These are phyloP conservation scores for Intubia oerlemansii DNA, from an alignment of 2,329 filamentous ascomycete genomes.

Conservation along the genomic window DNA sequence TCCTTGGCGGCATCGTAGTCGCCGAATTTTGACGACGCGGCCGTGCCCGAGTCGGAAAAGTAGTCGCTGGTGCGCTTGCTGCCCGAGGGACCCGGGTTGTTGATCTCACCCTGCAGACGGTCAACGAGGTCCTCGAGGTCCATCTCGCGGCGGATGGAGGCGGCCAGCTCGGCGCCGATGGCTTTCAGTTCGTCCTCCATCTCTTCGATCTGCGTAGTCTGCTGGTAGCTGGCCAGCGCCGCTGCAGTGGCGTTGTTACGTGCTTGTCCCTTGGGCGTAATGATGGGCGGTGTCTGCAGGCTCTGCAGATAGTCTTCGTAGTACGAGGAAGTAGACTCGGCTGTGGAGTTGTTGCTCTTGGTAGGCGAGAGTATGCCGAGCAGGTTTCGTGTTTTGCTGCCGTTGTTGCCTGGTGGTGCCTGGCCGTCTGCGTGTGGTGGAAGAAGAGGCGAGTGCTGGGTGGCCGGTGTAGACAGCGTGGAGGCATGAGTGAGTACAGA, in stretches of 20 bases:
- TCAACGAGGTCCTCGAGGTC: slow-evolving; percentile 91
- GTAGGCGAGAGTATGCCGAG: slow-evolving; percentile 2
- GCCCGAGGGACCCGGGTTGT: slow-evolving; percentile 31
- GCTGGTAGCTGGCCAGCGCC: slow-evolving; percentile 18
- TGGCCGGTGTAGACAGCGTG: slow-evolving; percentile 14
- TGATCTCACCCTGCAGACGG: slow-evolving; percentile 57
- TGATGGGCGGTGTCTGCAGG: slow-evolving; percentile 23
- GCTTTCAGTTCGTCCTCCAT: slow-evolving; percentile 88
- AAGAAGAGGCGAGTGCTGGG: slow-evolving; percentile 14
- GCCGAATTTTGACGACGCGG: slow-evolving; percentile 51
- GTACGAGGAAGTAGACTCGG: slow-evolving; percentile 25
- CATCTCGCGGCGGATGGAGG: slow-evolving; percentile 87
- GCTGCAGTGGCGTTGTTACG: slow-evolving; percentile 11
- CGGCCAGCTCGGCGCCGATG: slow-evolving; percentile 79
- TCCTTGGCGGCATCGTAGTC: slow-evolving; percentile 40
- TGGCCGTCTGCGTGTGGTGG: slow-evolving; percentile 5
- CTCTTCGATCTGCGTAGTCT: slow-evolving; percentile 64
- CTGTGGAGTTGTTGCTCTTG: slow-evolving; percentile 15
- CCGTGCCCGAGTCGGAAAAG: slow-evolving; percentile 88
- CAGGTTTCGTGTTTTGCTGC: slow-evolving; percentile 4
- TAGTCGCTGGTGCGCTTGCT: slow-evolving; percentile 84
- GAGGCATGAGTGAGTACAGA: slow-evolving; percentile 20
- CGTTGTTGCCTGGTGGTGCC: background rate
- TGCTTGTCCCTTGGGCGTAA: slow-evolving; percentile 9
- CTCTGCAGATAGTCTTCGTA: slow-evolving; percentile 31